These are phyloP conservation scores for Geotrichum siamense DNA, from an alignment of 1,139 yeast species.

Conservation along the genomic window DNA sequence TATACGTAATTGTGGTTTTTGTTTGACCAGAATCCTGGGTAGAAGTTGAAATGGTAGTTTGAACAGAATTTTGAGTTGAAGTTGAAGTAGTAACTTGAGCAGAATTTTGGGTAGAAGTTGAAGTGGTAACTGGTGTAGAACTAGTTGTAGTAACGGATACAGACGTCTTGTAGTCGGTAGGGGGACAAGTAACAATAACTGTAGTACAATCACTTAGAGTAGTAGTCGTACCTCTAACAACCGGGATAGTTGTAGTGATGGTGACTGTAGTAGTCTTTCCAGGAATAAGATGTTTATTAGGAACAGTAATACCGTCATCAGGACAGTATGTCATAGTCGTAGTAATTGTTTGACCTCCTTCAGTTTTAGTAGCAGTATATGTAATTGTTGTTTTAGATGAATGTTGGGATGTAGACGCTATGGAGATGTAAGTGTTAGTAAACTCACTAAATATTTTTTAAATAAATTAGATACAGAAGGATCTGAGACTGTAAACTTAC, in stretches of 20 bases:
- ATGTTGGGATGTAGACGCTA: constrained; percentile 10
- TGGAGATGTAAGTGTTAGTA: constrained; percentile 35
- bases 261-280: constrained; percentile 10
- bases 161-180: constrained; percentile 12
- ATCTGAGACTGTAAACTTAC: background rate
- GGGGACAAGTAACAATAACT: constrained; percentile 14
- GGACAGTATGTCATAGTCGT: constrained; percentile 9
- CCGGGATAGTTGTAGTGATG: constrained; percentile 40
- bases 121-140: background rate
- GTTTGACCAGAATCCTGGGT: background rate
- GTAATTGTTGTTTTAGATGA: constrained; percentile 1
- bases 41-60: constrained; percentile 2
- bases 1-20: no score
- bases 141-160: background rate
- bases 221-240: constrained; percentile 21
- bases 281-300: constrained; percentile 1
- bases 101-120: constrained; percentile 18
- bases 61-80: background rate
- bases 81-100: background rate
- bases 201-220: constrained; percentile 24
- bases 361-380: constrained; percentile 1
- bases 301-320: constrained; percentile 7
- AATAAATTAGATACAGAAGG: no score
- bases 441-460: no score
- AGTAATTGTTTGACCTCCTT: background rate